Percentiles rank a stretch among this genome's conserved stretches.
Conservation (phyloP, 768 basidiomycete species). For the Termitomyces sp. region DNA sequence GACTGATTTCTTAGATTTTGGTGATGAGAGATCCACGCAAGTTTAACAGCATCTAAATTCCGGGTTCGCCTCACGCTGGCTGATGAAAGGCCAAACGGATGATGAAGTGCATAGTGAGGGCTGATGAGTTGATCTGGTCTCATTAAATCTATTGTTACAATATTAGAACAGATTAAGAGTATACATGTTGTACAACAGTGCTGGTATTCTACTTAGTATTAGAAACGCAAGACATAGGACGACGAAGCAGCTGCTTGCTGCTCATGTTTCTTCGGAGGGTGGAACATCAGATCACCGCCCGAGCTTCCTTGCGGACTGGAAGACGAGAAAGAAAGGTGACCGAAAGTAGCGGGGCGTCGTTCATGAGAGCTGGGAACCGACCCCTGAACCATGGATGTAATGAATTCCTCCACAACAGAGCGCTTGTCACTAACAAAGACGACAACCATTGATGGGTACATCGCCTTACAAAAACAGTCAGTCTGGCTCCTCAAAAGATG, state of each 20-base stretch:
- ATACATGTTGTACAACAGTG: not conserved
- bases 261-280: not conserved
- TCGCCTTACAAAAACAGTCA: not conserved
- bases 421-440: not conserved
- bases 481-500: not conserved
- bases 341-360: not conserved
- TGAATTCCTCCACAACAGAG: not conserved
- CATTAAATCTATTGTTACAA: no score
- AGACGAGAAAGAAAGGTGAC: not conserved
- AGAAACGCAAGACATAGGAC: not conserved
- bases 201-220: not conserved
- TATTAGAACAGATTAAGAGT: no score
- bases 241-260: not conserved
- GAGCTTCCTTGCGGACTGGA: not conserved
- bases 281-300: no score
- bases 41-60: no score
- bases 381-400: not conserved
- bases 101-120: no score
- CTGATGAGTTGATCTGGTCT: no score
- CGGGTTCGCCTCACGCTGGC: no score
- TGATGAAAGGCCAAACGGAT: no score
- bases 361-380: not conserved
- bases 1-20: not conserved
- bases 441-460: not conserved
- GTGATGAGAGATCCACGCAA: no score